These are phyloP conservation scores for Tricholomella constricta DNA, from an alignment of 768 basidiomycete species.

Conservation along the genomic window DNA sequence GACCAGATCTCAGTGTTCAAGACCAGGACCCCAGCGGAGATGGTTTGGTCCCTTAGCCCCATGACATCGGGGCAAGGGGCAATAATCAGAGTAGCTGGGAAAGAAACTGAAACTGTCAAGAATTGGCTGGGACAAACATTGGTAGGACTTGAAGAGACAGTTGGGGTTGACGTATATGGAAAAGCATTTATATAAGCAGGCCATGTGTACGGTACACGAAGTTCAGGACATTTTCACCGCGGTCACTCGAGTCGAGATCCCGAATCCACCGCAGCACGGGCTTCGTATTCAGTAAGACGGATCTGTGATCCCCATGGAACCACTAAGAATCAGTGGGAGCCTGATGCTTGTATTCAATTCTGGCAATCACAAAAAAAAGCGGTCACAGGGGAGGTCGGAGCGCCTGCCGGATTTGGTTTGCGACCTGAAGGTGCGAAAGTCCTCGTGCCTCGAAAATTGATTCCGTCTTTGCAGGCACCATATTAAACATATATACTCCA, in stretches of 20 bases:
- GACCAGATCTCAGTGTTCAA: constrained; percentile 63
- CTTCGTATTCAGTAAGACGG: not conserved
- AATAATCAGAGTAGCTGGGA: constrained; percentile 74
- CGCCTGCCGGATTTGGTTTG: not conserved
- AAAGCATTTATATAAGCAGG: constrained; percentile 52
- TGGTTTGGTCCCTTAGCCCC: constrained; percentile 83
- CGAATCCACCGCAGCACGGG: not conserved
- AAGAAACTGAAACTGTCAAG: constrained; percentile 75
- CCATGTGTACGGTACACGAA: not conserved
- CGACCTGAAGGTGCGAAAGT: not conserved
- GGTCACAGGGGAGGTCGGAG: not conserved
- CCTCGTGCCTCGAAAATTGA: not conserved
- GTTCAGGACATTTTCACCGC: not conserved
- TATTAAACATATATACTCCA: not conserved
- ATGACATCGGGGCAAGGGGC: constrained; percentile 45
- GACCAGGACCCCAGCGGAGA: constrained; percentile 53
- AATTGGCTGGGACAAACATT: constrained; percentile 66
- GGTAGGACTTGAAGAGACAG: constrained; percentile 45
- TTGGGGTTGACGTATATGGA: constrained; percentile 67
- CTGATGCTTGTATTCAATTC: not conserved
- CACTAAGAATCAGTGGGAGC: not conserved
- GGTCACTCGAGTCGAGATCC: not conserved
- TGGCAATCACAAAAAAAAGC: not conserved
- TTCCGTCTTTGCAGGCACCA: not conserved
- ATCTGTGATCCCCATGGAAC: not conserved